A percentile compares a stretch with the other conserved stretches of the same genome.
Evolutionary conservation across 768 basidiomycete genomes (phyloP).

Genomic region (Scleroderma citrinum): DNA sequence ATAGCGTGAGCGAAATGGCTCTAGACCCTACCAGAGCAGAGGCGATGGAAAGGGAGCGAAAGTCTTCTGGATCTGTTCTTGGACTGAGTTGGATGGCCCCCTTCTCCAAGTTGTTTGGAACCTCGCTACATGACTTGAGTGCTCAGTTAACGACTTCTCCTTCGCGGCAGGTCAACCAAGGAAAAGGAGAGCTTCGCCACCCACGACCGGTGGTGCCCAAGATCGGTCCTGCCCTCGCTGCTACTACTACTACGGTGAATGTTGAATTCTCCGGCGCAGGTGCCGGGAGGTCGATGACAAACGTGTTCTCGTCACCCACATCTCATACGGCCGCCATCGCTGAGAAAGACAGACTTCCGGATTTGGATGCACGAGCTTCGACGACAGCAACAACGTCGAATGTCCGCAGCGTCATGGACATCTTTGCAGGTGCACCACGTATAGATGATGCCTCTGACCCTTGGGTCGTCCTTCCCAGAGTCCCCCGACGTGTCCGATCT

Average conservation of each 20-base stretch:
- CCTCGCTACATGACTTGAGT: slow-evolving; percentile 24
- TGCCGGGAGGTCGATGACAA: slow-evolving; percentile 50
- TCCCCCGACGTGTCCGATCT: slow-evolving; percentile 28
- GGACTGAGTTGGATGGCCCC: slow-evolving; percentile 77
- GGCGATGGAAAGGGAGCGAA: slow-evolving; percentile 29
- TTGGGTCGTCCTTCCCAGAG: slow-evolving; percentile 64
- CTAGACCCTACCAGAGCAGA: slow-evolving; percentile 54
- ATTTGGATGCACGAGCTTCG: slow-evolving; percentile 1
- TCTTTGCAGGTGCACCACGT: slow-evolving; percentile 86
- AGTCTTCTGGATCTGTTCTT: slow-evolving; percentile 26
- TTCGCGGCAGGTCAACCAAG: slow-evolving; percentile 22
- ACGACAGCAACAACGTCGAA: slow-evolving; percentile 9
- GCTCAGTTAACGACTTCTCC: slow-evolving; percentile 13
- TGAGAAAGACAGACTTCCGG: slow-evolving; percentile 6
- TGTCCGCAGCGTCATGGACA: slow-evolving; percentile 58
- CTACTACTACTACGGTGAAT: slow-evolving; percentile 88
- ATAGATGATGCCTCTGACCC: slow-evolving; percentile 44
- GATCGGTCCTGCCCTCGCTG: slow-evolving; percentile 75
- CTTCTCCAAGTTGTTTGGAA: slow-evolving; percentile 72
- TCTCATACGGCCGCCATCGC: slow-evolving; percentile 14
- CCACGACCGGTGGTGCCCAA: slow-evolving; percentile 70
- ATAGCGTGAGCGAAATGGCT: slow-evolving; percentile 63
- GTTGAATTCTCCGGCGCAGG: slow-evolving; percentile 88
- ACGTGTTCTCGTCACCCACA: slow-evolving; percentile 28
- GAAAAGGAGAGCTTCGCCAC: slow-evolving; percentile 16